Evolutionary conservation across 495 filamentous ascomycete species (phyloP), one percentile per base, ranked within the genome.

Genomic region (Massariosphaeria phaeospora): DNA sequence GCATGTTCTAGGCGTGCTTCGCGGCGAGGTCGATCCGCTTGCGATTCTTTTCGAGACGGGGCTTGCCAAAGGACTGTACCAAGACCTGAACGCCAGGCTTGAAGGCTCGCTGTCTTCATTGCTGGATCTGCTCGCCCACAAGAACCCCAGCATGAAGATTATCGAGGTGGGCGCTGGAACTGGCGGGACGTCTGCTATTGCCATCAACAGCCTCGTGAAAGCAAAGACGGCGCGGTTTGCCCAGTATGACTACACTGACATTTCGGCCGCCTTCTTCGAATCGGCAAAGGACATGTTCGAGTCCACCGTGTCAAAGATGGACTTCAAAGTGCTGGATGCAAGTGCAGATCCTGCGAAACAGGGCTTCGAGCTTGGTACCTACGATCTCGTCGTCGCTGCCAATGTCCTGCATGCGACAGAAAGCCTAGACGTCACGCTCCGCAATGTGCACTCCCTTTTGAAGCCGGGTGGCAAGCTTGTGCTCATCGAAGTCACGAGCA

Each of bases 291-390:
- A 35, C 3, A 33, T 36, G n/a, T 48, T 48, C 24, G 27, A 27
- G 4, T 26, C 27, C n/a, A 33, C 15, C 9, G 23, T n/a, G 5
- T 13, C 69, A 17, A 36, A 67, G 34, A 75, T 84, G 31, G 63
- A 73, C 0, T 58, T 43, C 20, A 35, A 24, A 6, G 23, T 25
- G 3, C 18, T 58, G 10, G 33, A 58, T 52, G 21, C 26, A 18
- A 38, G 43, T 26, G 24, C 31, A 25, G 44, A 58, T 52, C 55
- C 55, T 2, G 21, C 35, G 7, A 39, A 39, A 2, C 55, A 58
- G 43, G 55, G 55, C 2, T 58, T 52, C 27, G 20, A 41, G 26
- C 7, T 17, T 5, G 15, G 21, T 12, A 57, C 56, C 0, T 58
- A 51, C 23, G 55, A 58, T 18, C 11, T 58, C 21, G 25, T 58